phyloP scores from a whole-genome alignment of 805 yeast genomes.

The Blastobotrys parvus region DNA sequence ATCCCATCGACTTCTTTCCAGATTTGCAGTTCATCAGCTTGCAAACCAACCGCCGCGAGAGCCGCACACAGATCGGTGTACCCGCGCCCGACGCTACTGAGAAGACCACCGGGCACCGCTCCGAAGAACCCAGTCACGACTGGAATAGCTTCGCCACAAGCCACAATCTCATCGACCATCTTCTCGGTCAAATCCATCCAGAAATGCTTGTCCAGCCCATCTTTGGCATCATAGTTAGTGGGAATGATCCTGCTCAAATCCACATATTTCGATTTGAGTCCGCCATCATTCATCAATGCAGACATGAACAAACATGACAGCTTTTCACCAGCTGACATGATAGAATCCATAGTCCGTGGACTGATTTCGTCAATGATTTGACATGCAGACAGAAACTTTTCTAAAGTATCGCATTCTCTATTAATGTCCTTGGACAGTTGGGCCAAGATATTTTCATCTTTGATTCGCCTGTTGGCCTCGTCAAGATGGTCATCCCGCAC shows the following conservation, averaged over 20 bases:
- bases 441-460: slow-evolving; percentile 37
- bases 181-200: slow-evolving; percentile 43
- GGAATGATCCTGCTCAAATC: slow-evolving; percentile 73
- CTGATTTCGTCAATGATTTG: slow-evolving; percentile 87
- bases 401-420: slow-evolving; percentile 58
- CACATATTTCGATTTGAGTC: slow-evolving; percentile 67
- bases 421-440: slow-evolving; percentile 52
- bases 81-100: slow-evolving; percentile 93
- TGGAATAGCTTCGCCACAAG: slow-evolving; percentile 48
- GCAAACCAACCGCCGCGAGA: slow-evolving; percentile 82
- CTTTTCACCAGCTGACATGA: slow-evolving; percentile 92
- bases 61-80: slow-evolving; percentile 98
- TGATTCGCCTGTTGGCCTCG: slow-evolving; percentile 56
- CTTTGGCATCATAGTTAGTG: slow-evolving; percentile 42
- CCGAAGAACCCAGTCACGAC: slow-evolving; percentile 97
- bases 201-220: slow-evolving; percentile 52
- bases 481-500: slow-evolving; percentile 70
- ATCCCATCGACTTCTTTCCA: slow-evolving; percentile 99
- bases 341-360: slow-evolving; percentile 76
- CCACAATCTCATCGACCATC: slow-evolving; percentile 40
- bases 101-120: slow-evolving; percentile 86
- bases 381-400: slow-evolving; percentile 73
- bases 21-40: slow-evolving; percentile 89
- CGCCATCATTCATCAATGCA: slow-evolving; percentile 72
- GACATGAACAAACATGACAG: slow-evolving; percentile 85